Conservation (phyloP, 495 filamentous ascomycete genomes). For the Penicillium cosmopolitanum region DNA sequence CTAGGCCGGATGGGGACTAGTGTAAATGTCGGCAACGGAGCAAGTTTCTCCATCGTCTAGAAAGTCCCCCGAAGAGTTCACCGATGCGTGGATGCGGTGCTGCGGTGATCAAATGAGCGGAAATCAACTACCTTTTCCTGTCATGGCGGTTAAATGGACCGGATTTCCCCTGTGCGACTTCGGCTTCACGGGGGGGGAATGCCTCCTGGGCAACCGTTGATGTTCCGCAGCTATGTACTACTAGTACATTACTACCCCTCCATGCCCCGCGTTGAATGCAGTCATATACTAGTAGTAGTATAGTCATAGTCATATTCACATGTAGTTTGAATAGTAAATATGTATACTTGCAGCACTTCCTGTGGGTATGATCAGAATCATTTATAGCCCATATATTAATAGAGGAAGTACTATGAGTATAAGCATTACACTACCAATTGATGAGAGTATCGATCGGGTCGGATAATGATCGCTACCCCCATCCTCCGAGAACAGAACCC, state of each 20-base stretch:
- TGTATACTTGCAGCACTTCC: no score
- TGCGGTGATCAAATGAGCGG: slow-evolving; percentile 1
- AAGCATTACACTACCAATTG: background rate
- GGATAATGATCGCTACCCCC: slow-evolving; percentile 22
- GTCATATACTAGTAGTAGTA: background rate
- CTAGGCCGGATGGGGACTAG: slow-evolving; percentile 29
- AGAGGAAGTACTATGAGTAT: background rate
- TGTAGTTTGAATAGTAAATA: background rate
- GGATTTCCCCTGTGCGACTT: background rate
- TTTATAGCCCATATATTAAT: no score
- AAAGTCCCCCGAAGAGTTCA: slow-evolving; percentile 35
- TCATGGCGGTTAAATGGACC: background rate
- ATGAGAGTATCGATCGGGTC: slow-evolving; percentile 16
- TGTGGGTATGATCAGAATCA: no score
- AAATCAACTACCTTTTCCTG: background rate
- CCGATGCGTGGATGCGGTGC: slow-evolving; percentile 27
- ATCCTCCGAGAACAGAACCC: slow-evolving; percentile 22
- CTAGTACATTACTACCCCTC: slow-evolving; percentile 30
- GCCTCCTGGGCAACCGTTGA: background rate
- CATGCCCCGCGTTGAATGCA: slow-evolving; percentile 37
- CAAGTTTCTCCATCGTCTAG: slow-evolving; percentile 25
- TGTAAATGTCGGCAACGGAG: slow-evolving; percentile 23
- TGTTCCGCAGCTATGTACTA: background rate
- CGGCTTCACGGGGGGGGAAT: no score
- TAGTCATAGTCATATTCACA: background rate